phyloP scores from a whole-genome alignment of 805 yeast species.

The Brettanomyces anomalus region DNA sequence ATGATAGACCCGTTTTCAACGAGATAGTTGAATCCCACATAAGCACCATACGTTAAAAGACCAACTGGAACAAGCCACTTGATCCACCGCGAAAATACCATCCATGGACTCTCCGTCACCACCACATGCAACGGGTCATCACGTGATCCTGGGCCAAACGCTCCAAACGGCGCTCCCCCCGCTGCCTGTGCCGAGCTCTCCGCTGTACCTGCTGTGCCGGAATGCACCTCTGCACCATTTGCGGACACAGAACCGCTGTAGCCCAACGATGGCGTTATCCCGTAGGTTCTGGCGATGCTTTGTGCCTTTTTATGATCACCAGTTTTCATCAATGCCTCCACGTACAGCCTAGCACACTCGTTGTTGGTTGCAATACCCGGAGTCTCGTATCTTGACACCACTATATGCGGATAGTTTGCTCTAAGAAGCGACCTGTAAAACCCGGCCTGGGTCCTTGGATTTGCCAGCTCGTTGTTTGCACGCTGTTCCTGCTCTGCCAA shows the following conservation, averaged over 20 bases:
- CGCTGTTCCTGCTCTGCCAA: conserved; percentile 65
- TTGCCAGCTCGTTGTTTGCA: conserved; percentile 71
- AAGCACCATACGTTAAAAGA: conserved; percentile 69
- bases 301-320: conserved; percentile 78
- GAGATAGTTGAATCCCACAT: conserved; percentile 67
- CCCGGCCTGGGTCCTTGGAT: conserved; percentile 69
- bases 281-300: conserved; percentile 42
- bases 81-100: conserved; percentile 76
- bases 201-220: conserved; percentile 1
- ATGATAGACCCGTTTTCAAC: conserved; percentile 78
- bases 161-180: not conserved
- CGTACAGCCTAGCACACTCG: conserved; percentile 71
- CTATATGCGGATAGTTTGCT: conserved; percentile 90
- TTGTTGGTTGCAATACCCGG: conserved; percentile 82
- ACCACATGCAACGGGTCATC: conserved; percentile 90
- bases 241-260: too few relatives aligned
- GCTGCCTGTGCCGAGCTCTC: too few relatives aligned
- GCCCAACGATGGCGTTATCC: too few relatives aligned
- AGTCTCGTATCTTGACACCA: conserved; percentile 88
- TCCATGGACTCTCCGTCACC: conserved; percentile 74
- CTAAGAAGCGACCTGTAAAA: conserved; percentile 69
- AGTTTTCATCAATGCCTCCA: conserved; percentile 68
- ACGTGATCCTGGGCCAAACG: conserved; percentile 43
- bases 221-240: conserved; percentile 1
- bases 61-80: conserved; percentile 84